These are phyloP conservation scores for Tolypocladium cylindrosporum DNA, from an alignment of 2,329 filamentous ascomycete genomes.

Conservation along the genomic window DNA sequence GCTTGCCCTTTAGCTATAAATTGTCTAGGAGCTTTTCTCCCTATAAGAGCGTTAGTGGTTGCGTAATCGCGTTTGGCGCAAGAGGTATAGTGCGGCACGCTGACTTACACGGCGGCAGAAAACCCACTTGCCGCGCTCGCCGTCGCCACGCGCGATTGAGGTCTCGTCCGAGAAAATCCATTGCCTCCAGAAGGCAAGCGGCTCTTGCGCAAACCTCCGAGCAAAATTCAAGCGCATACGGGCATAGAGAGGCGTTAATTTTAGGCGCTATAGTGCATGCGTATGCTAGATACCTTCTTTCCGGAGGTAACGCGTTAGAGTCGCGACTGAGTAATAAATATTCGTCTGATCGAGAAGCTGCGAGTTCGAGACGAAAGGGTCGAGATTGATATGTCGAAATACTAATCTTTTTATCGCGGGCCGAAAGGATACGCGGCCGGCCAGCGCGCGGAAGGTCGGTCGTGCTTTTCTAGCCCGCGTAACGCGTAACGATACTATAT, in stretches of 20 bases:
- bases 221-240: neutral
- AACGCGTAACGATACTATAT: too few relatives aligned
- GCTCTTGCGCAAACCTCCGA: neutral
- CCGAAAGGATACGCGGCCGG: too few relatives aligned
- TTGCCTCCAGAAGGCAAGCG: neutral
- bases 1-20: conserved; percentile 3
- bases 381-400: too few relatives aligned
- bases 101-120: neutral
- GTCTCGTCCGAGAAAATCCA: neutral
- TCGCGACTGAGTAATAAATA: too few relatives aligned
- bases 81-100: neutral
- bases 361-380: too few relatives aligned
- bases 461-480: too few relatives aligned
- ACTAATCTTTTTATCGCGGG: too few relatives aligned
- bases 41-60: neutral
- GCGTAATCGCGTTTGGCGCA: too few relatives aligned
- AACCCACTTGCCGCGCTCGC: neutral
- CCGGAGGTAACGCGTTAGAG: too few relatives aligned
- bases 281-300: too few relatives aligned
- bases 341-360: too few relatives aligned
- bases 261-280: neutral
- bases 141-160: neutral
- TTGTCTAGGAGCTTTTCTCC: neutral
- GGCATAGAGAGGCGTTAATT: neutral
- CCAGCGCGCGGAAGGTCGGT: too few relatives aligned